phyloP scores from a whole-genome alignment of 1,284 basidiomycete species.

The Papiliotrema nemorosa region DNA sequence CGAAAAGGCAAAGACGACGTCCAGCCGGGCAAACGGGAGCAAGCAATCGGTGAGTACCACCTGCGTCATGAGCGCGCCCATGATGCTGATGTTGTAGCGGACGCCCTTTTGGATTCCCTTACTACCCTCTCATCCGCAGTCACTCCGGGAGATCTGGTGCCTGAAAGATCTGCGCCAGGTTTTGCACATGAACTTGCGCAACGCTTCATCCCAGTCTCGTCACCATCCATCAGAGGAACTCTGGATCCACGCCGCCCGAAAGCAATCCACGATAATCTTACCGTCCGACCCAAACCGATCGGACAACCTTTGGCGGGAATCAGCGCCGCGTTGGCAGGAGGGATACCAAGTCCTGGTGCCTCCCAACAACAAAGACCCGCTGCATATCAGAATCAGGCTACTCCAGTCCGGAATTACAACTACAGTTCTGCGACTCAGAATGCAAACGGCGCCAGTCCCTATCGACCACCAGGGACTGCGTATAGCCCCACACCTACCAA shows the following conservation, averaged over 20 bases:
- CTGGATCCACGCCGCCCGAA: constrained; percentile 38
- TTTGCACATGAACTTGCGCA: constrained; percentile 31
- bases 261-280: constrained; percentile 40
- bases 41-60: constrained; percentile 27
- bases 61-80: neutral
- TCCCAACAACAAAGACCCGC: no score
- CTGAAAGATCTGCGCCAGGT: constrained; percentile 11
- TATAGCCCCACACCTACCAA: no score
- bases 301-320: neutral
- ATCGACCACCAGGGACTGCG: no score
- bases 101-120: constrained; percentile 33
- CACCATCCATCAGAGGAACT: constrained; percentile 36
- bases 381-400: no score
- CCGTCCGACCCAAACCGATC: constrained; percentile 14
- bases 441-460: no score
- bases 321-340: neutral
- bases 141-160: constrained; percentile 17
- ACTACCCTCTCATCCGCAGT: constrained; percentile 16
- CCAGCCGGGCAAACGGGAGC: constrained; percentile 27
- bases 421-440: no score
- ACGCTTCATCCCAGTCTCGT: constrained; percentile 21
- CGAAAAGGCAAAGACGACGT: constrained; percentile 16
- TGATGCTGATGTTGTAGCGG: constrained; percentile 16
- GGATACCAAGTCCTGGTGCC: no score
- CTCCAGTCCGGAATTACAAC: no score